Conservation (phyloP, 2,329 filamentous ascomycete genomes). For the Epichloe gansuensis region DNA sequence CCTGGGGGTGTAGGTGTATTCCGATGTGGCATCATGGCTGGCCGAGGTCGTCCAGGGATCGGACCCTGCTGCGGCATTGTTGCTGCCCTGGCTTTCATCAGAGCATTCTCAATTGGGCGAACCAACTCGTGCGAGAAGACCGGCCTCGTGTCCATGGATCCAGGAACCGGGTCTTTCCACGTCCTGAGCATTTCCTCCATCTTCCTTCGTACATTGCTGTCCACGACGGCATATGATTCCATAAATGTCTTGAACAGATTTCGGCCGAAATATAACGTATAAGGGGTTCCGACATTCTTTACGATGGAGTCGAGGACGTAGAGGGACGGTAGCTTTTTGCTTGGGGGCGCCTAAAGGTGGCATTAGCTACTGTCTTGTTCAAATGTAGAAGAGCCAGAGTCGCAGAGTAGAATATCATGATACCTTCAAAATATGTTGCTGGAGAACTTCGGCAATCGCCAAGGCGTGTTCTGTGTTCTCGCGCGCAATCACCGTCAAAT, state of each 20-base stretch:
- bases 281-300: conserved; percentile 96
- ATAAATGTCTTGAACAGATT: conserved; percentile 93
- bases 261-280: conserved; percentile 86
- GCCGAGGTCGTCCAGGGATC: conserved; percentile 35
- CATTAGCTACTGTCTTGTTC: conserved; percentile 23
- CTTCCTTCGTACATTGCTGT: conserved; percentile 68
- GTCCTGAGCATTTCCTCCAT: conserved; percentile 97
- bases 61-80: conserved; percentile 42
- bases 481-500: conserved; percentile 91
- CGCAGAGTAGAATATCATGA: not conserved
- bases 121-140: conserved; percentile 85
- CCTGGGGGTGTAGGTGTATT: conserved; percentile 65
- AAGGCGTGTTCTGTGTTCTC: conserved; percentile 95
- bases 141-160: conserved; percentile 81
- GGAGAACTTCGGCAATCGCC: conserved; percentile 79
- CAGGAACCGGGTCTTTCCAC: conserved; percentile 94
- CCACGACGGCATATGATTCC: conserved; percentile 87
- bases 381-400: not conserved
- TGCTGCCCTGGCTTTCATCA: conserved; percentile 65
- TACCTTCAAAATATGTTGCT: conserved; percentile 93
- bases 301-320: conserved; percentile 97
- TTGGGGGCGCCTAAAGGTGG: conserved; percentile 59
- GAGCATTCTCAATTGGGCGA: conserved; percentile 81
- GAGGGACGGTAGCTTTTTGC: conserved; percentile 85
- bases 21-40: conserved; percentile 45